A percentile compares a stretch with the other conserved stretches of the same genome.
Conservation (phyloP, 257 asterid species). For the Primulina eburnea region DNA sequence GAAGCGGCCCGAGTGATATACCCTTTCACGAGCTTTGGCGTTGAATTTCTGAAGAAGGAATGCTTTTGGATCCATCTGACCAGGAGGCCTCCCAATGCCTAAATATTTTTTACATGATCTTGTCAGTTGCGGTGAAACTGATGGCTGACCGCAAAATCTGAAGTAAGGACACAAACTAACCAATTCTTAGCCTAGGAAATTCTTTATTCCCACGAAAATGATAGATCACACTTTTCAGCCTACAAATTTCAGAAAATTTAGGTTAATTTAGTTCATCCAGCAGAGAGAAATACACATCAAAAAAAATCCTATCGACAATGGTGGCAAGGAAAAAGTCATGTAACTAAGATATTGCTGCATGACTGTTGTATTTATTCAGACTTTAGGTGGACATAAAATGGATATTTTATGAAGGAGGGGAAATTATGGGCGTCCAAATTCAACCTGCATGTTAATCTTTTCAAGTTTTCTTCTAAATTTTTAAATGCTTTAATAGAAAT, state of each 20-base stretch:
- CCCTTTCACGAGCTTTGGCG: conserved; percentile 74
- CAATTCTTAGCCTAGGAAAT: conserved; percentile 92
- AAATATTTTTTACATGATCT: conserved; percentile 23
- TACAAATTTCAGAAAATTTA: conserved; percentile 27
- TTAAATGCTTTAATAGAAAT: no score
- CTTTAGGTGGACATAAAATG: conserved; percentile 8
- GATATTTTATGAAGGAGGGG: neutral
- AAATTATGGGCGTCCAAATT: no score
- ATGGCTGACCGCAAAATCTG: conserved; percentile 14
- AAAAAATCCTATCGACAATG: neutral
- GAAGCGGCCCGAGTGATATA: conserved; percentile 31
- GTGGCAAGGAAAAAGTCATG: conserved; percentile 14
- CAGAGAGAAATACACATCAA: neutral
- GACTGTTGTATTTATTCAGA: neutral
- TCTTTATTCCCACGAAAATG: conserved; percentile 77
- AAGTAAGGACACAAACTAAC: conserved; percentile 42
- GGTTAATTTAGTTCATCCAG: conserved; percentile 6
- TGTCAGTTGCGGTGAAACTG: conserved; percentile 11
- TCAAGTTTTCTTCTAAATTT: no score
- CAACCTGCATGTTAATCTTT: no score
- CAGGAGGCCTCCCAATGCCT: conserved; percentile 96
- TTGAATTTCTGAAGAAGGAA: conserved; percentile 85
- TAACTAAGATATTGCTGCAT: neutral
- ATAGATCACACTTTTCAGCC: conserved; percentile 76
- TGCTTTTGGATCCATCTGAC: conserved; percentile 99